Evolutionary conservation across 140 eudicot genomes (phyloP).

Genomic region (Anethum foeniculum): DNA sequence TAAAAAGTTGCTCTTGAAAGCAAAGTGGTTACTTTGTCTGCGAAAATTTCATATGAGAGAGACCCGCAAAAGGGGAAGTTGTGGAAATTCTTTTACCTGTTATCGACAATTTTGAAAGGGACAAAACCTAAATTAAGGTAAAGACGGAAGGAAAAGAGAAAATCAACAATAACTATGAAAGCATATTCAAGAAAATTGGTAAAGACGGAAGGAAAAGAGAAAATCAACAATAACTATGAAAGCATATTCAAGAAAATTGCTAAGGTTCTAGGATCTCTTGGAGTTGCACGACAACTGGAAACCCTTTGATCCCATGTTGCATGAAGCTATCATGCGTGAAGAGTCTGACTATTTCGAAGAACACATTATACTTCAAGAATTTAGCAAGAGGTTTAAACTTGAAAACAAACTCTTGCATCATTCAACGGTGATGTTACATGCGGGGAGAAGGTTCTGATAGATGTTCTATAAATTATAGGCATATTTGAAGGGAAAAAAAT

Average conservation of each 20-base stretch:
- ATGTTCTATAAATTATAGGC: too few relatives aligned
- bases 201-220: constrained; percentile 63
- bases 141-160: constrained; percentile 68
- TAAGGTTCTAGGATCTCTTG: constrained; percentile 51
- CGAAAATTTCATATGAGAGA: constrained; percentile 44
- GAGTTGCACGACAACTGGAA: constrained; percentile 62
- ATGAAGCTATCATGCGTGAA: constrained; percentile 77
- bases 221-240: constrained; percentile 57
- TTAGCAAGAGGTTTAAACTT: constrained; percentile 58
- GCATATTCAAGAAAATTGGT: constrained; percentile 80
- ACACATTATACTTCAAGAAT: constrained; percentile 58
- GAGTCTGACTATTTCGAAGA: constrained; percentile 62
- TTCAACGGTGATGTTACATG: constrained; percentile 83
- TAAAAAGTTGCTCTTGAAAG: constrained; percentile 44
- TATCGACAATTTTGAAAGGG: constrained; percentile 79
- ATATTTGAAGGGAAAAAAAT: too few relatives aligned
- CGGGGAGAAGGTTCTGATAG: too few relatives aligned
- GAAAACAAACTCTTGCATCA: constrained; percentile 72
- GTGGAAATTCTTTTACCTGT: constrained; percentile 61
- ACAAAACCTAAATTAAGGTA: constrained; percentile 56
- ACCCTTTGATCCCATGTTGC: constrained; percentile 75
- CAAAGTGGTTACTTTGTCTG: constrained; percentile 44
- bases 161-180: constrained; percentile 56
- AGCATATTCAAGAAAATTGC: constrained; percentile 77
- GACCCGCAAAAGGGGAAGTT: constrained; percentile 77